Evolutionary conservation across 2,329 filamentous ascomycete species (phyloP), one percentile per base, ranked within the genome.

Genomic region (Chrysosporium queenslandicum): DNA sequence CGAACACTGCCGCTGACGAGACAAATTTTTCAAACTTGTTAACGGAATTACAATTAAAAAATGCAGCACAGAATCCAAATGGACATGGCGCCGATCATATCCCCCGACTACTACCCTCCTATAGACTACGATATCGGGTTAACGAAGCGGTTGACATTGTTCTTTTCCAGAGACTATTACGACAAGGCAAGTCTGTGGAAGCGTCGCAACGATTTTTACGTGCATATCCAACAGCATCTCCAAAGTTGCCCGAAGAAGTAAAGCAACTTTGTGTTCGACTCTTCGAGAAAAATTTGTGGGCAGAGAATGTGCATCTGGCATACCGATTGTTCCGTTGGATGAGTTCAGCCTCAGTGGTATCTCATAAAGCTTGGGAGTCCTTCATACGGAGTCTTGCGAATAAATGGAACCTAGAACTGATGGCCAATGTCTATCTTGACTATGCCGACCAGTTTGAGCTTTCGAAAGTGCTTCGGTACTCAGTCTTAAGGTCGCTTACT

Each of bases 281-380:
- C 4, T 69, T 71, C 52, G 64, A 62, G 29, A 56, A 59, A 12
- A 71, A 70, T 50, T 66, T 69, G 56, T 60, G 59, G 39, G 60
- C 63, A 36, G 63, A 63, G 4, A 71, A 71, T 41, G 60, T 68
- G 1, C 68, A 66, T 46, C 60, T 70, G 9, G 69, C 69, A n/a
- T 58, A 65, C 27, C 64, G 58, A 45, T 41, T 71, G 2, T 71
- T 70, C 46, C 52, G 63, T 18, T 64, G 64, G 18, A 53, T 71
- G 47, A 64, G 68, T 45, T 57, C 58, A 18, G 56, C 68, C 42
- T 60, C 64, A 39, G 54, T 59, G 16, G 55, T 71, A 5, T 63
- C 65, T 12, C 57, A 56, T 7, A 55, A 59, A 12, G 62, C 70
- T 57, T 71, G 69, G 69, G 63, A 64, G 46, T 58, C 64, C 11